Percentiles rank a stretch among this genome's conserved stretches.
Evolutionary conservation across 768 basidiomycete species (phyloP).

Genomic region (Lactarius trivialis): DNA sequence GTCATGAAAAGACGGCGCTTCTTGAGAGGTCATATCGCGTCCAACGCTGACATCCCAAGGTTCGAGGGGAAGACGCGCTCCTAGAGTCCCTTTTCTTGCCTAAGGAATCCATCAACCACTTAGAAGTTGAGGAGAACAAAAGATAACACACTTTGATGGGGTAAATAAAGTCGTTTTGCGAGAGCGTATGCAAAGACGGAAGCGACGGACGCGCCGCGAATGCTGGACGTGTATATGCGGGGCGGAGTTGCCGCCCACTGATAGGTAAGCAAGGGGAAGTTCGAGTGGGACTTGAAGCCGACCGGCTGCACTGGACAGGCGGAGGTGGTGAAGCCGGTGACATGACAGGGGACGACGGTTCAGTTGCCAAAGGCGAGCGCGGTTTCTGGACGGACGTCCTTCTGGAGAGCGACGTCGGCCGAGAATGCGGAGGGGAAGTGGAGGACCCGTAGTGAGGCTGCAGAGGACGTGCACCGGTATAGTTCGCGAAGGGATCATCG

Average conservation of each 20-base stretch:
- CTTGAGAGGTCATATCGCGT: slow-evolving; percentile 7
- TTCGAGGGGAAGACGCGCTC: slow-evolving; percentile 38
- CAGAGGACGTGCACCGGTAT: slow-evolving; percentile 31
- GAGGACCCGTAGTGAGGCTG: slow-evolving; percentile 16
- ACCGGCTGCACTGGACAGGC: slow-evolving; percentile 21
- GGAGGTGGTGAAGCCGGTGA: not conserved
- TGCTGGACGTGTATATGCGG: slow-evolving; percentile 39
- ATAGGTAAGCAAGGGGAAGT: slow-evolving; percentile 15
- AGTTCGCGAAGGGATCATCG: slow-evolving; percentile 69
- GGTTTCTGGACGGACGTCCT: slow-evolving; percentile 10
- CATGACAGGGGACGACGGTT: not conserved
- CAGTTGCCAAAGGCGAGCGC: slow-evolving; percentile 17
- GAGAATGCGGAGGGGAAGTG: slow-evolving; percentile 18
- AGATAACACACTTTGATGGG: slow-evolving; percentile 33
- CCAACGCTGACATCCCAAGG: slow-evolving; percentile 33
- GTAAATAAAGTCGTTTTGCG: slow-evolving; percentile 32
- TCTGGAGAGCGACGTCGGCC: not conserved
- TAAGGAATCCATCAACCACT: slow-evolving; percentile 19
- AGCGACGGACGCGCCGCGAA: slow-evolving; percentile 38
- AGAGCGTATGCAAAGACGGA: slow-evolving; percentile 36
- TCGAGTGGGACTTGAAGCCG: slow-evolving; percentile 18
- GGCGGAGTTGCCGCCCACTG: slow-evolving; percentile 29
- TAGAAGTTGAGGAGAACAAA: slow-evolving; percentile 1
- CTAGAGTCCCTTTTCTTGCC: slow-evolving; percentile 38
- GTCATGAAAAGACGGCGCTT: slow-evolving; percentile 13